Evolutionary conservation across 2,329 filamentous ascomycete genomes (phyloP), one percentile per base, ranked within the genome.

Genomic region (Drechmeria coniospora): DNA sequence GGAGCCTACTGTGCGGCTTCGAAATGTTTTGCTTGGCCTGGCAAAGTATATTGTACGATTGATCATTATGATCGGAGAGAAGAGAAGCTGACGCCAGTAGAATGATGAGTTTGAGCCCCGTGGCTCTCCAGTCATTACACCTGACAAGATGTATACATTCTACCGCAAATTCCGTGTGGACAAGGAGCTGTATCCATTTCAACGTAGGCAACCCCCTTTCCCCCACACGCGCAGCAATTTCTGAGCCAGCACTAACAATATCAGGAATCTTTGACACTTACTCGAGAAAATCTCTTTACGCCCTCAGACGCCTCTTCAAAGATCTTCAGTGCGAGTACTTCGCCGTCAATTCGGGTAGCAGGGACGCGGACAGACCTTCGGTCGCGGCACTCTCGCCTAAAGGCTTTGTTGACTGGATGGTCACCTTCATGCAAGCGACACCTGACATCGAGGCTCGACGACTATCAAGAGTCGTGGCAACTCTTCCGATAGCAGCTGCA

Each of bases 371-470:
- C 18, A 54, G 59, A 26, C 74, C 76, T 4, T 59, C 60, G 21
- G 59, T 78, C 15, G 77, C 78, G 0, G 69, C 65, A 1, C 53
- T 83, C 15, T 82, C 78, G 0, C 67, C 72, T 1, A 47, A 58
- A n/a, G 78, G 78, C 2, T 82, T 81, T 43, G 63, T 67, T 27
- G 59, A 61, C 29, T 92, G 81, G 75, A 73, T 79, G 57, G 75
- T 70, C 1, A 60, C 70, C 21, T 67, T 81, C 47, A 76, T 87
- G 21, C 68, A 73, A 36, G 79, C 81, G 1, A 74, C 83, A 37
- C 84, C 84, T 0, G 74, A 83, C 22, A 63, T 70, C 25, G 83
- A 92, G 49, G 76, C 73, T 32, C 63, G 67, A 23, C 70, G 84
- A 8, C 58, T 93, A 4, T 61, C 71, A 23, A 72, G 67, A 32